These are phyloP conservation scores for Populus alba DNA, from an alignment of 345 rosid genomes.

Conservation along the genomic window DNA sequence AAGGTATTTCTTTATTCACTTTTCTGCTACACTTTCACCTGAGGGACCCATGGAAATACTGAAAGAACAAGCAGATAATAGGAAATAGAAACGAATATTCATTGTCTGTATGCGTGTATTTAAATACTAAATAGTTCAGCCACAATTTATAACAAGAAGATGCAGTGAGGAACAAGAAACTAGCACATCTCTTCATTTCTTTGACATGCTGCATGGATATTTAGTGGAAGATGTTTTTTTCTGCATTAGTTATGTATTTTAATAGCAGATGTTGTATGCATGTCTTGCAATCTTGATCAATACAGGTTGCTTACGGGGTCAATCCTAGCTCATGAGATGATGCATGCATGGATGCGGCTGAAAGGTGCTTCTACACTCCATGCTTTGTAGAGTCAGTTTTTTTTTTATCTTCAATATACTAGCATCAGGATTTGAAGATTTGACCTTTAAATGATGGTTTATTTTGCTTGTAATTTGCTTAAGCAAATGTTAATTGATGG, in stretches of 20 bases:
- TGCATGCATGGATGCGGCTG: constrained; percentile 99
- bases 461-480: not conserved
- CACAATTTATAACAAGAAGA: not conserved
- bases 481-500: not conserved
- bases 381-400: not conserved
- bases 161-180: not conserved
- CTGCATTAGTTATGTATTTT: not conserved
- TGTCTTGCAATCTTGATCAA: constrained; percentile 5
- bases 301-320: constrained; percentile 91
- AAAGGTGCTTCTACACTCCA: constrained; percentile 43
- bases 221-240: not conserved
- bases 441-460: not conserved
- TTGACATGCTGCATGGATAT: not conserved
- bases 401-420: not conserved
- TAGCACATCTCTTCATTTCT: not conserved
- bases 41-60: not conserved
- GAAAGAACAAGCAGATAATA: not conserved
- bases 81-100: not conserved
- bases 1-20: constrained; percentile 41
- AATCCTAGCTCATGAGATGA: constrained; percentile 95
- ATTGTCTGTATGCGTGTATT: not conserved
- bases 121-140: not conserved
- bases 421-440: not conserved
- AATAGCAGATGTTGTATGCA: not conserved
- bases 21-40: not conserved